phyloP scores from a whole-genome alignment of 2,329 filamentous ascomycete species.

The Ceratocystis papillata region DNA sequence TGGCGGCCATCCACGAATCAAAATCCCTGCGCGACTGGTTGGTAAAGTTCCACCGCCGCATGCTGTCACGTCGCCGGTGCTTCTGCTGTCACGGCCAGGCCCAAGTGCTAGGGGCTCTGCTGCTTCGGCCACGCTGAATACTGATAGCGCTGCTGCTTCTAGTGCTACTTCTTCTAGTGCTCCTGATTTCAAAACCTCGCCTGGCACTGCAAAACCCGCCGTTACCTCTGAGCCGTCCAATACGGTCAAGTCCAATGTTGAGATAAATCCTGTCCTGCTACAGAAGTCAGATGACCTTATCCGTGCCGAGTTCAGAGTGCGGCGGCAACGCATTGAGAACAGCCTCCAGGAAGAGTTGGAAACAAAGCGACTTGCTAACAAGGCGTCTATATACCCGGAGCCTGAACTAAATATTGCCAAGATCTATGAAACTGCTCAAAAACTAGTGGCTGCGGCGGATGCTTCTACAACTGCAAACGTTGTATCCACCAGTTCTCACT shows the following conservation, averaged over 20 bases:
- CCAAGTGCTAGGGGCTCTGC: background rate
- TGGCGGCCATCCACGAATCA: constrained; percentile 59
- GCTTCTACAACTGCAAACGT: constrained; percentile 18
- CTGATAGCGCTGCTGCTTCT: background rate
- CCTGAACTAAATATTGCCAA: constrained; percentile 56
- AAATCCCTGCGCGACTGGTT: constrained; percentile 38
- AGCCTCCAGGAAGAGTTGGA: constrained; percentile 67
- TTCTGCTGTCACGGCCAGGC: constrained; percentile 2
- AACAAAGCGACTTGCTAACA: constrained; percentile 36
- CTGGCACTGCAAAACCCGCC: background rate
- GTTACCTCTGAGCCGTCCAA: background rate
- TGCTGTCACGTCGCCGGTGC: constrained; percentile 25
- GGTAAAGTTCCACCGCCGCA: constrained; percentile 24
- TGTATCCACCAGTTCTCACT: constrained; percentile 48
- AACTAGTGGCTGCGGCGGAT: constrained; percentile 46
- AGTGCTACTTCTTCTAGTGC: background rate
- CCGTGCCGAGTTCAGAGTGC: constrained; percentile 67
- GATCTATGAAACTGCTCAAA: constrained; percentile 59
- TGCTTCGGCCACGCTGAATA: background rate
- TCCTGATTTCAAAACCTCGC: background rate
- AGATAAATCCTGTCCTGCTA: constrained; percentile 72
- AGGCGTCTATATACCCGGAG: constrained; percentile 30
- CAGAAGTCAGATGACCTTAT: constrained; percentile 78
- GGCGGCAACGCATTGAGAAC: constrained; percentile 71
- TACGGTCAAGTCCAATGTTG: constrained; percentile 44